phyloP scores from a whole-genome alignment of 2,329 filamentous ascomycete species.

The Stenocarpella maydis region DNA sequence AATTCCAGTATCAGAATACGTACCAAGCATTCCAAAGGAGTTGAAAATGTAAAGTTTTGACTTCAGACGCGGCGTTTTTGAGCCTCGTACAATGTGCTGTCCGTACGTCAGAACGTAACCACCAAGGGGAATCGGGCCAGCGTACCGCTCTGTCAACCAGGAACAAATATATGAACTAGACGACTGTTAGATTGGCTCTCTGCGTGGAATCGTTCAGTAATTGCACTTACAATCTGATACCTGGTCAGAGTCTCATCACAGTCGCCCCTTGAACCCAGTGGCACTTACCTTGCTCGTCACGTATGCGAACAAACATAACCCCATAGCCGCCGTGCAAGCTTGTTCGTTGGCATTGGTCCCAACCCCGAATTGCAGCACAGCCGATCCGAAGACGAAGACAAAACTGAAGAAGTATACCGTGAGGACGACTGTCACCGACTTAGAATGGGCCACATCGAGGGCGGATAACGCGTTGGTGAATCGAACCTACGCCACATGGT shows the following conservation, averaged over 20 bases:
- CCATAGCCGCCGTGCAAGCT: slow-evolving; percentile 19
- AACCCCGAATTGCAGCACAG: slow-evolving; percentile 12
- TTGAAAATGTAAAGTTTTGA: slow-evolving; percentile 21
- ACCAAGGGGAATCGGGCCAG: no score
- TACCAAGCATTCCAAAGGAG: slow-evolving; percentile 17
- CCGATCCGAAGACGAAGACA: slow-evolving; percentile 21
- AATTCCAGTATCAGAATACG: not conserved
- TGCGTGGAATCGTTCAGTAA: not conserved
- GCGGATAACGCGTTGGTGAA: not conserved
- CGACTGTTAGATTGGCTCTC: not conserved
- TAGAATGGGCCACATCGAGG: not conserved
- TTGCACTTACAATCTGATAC: slow-evolving; percentile 9
- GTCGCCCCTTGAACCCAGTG: not conserved
- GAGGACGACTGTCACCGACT: slow-evolving; percentile 3
- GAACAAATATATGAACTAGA: slow-evolving; percentile 21
- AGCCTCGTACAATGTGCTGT: slow-evolving; percentile 11
- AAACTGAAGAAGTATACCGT: slow-evolving; percentile 18
- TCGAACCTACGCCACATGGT: slow-evolving; percentile 19
- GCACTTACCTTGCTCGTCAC: slow-evolving; percentile 15
- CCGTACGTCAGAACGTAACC: not conserved
- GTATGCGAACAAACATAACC: slow-evolving; percentile 16
- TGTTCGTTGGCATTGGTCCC: slow-evolving; percentile 14
- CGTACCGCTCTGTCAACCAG: slow-evolving; percentile 20
- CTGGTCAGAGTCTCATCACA: not conserved
- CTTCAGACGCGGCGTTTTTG: slow-evolving; percentile 13